Conservation (phyloP, 176 grass and related monocot species). For the Oryza australiensis region DNA sequence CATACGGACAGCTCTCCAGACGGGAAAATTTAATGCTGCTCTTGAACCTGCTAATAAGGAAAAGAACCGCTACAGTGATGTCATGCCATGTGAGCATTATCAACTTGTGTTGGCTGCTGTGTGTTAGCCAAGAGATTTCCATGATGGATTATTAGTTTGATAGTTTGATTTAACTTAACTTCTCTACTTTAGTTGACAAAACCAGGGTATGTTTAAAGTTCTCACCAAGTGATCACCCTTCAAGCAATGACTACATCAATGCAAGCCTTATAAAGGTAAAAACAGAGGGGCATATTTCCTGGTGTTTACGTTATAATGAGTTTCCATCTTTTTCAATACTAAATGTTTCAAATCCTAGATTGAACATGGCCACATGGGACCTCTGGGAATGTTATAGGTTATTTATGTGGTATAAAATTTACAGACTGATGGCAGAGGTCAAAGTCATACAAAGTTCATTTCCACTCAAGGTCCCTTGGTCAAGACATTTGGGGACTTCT, state of each 20-base stretch:
- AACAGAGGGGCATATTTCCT: neutral
- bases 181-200: constrained; percentile 53
- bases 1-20: constrained; percentile 3
- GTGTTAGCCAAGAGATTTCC: neutral
- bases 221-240: constrained; percentile 22
- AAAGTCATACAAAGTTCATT: constrained; percentile 64
- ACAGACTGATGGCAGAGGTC: constrained; percentile 31
- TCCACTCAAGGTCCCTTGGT: constrained; percentile 85
- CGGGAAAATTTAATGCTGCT: constrained; percentile 46
- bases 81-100: constrained; percentile 70
- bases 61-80: constrained; percentile 88
- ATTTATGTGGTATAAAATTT: constrained; percentile 7
- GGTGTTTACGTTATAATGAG: neutral
- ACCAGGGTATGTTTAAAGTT: constrained; percentile 49
- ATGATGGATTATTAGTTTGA: neutral
- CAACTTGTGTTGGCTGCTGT: constrained; percentile 23
- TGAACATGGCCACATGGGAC: neutral
- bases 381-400: neutral
- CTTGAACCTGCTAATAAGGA: constrained; percentile 49
- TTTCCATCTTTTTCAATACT: neutral
- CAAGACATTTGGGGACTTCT: constrained; percentile 80
- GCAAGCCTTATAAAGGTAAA: constrained; percentile 82
- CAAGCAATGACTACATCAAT: constrained; percentile 74
- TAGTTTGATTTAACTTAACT: constrained; percentile 24
- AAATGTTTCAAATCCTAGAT: neutral